Conservation (phyloP, 2,329 filamentous ascomycete genomes). For the Sordariomycetes sp. region DNA sequence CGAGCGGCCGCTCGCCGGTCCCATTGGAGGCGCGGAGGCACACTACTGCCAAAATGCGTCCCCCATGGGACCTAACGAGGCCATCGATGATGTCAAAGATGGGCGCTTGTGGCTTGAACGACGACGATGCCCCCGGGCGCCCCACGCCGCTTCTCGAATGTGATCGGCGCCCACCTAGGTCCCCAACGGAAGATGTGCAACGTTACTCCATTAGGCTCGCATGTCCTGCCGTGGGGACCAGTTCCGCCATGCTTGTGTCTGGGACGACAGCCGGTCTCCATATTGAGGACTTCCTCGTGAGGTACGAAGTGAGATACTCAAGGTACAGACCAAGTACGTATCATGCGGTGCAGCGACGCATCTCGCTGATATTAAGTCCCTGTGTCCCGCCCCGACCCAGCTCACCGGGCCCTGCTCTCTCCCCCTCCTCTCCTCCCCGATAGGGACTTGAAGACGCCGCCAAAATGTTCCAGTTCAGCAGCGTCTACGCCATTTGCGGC, state of each 20-base stretch:
- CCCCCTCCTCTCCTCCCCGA: not conserved
- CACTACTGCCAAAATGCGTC: not conserved
- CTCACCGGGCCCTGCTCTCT: not conserved
- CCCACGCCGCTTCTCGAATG: not conserved
- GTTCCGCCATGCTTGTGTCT: not conserved
- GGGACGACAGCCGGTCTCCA: not conserved
- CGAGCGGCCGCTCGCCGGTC: not conserved
- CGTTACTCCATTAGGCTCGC: not conserved
- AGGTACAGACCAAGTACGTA: not conserved
- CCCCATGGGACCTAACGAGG: not conserved
- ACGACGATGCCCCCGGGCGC: too few species aligned
- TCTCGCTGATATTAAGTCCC: not conserved
- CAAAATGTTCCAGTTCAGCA: slow-evolving; percentile 27
- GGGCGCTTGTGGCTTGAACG: not conserved
- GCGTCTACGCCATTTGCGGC: slow-evolving; percentile 46
- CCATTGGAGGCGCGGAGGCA: not conserved
- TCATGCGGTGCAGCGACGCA: not conserved
- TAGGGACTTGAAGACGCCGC: not conserved
- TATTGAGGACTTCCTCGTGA: not conserved
- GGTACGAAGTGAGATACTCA: not conserved
- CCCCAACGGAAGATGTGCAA: not conserved
- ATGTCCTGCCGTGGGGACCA: not conserved
- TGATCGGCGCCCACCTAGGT: not conserved
- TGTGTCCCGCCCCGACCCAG: not conserved
- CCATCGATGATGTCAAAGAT: not conserved